Percentiles rank a stretch among this genome's conserved stretches.
These are phyloP conservation scores for Cladophialophora exuberans DNA, from an alignment of 2,329 filamentous ascomycete species.

Conservation along the genomic window DNA sequence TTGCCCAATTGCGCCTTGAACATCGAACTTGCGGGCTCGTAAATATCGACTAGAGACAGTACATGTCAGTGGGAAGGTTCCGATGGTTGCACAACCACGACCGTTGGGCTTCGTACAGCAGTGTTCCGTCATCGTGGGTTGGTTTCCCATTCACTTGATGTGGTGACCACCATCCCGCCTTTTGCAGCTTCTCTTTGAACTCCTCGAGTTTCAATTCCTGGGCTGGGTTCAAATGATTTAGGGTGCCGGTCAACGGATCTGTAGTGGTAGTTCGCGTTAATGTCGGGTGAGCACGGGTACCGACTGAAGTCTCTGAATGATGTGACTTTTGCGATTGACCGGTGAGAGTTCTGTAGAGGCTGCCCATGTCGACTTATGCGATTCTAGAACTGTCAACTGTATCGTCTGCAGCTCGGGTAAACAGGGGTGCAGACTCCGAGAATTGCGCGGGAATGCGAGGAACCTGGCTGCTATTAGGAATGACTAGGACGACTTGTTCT, in stretches of 20 bases:
- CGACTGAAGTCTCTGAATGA: constrained; percentile 26
- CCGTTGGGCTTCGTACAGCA: constrained; percentile 45
- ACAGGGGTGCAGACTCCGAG: neutral
- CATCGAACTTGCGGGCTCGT: constrained; percentile 79
- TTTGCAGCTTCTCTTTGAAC: constrained; percentile 71
- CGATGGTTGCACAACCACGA: constrained; percentile 2
- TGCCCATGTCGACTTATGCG: constrained; percentile 18
- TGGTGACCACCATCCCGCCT: constrained; percentile 60
- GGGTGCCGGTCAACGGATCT: constrained; percentile 61
- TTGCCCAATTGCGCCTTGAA: constrained; percentile 76
- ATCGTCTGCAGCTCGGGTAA: neutral
- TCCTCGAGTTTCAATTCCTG: constrained; percentile 69
- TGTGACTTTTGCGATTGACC: constrained; percentile 34
- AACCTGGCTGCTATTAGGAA: neutral
- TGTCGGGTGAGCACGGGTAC: constrained; percentile 11
- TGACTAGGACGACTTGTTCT: neutral
- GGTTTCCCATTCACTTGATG: constrained; percentile 39
- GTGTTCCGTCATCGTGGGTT: constrained; percentile 52
- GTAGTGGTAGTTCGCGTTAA: constrained; percentile 31
- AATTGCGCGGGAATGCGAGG: neutral
- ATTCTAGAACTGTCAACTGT: neutral
- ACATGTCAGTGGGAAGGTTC: constrained; percentile 20
- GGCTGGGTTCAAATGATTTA: constrained; percentile 72
- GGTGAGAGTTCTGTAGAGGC: constrained; percentile 32
- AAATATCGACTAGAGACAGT: constrained; percentile 70